A percentile compares a stretch with the other conserved stretches of the same genome.
phyloP scores from a whole-genome alignment of 495 filamentous ascomycete genomes.

The Elasticomyces elasticus region DNA sequence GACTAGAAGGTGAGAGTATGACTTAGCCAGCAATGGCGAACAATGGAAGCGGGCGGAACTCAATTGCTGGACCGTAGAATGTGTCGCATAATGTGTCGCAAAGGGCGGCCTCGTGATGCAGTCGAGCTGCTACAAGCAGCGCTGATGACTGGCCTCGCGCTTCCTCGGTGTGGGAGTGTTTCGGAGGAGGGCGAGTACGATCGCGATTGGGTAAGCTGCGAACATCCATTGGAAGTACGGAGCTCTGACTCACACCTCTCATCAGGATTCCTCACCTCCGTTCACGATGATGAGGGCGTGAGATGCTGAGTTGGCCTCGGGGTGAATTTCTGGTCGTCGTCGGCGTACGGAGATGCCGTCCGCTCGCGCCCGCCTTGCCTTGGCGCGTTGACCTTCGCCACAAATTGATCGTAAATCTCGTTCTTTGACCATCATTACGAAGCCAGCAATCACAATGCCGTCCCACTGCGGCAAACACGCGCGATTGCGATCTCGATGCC shows the following conservation, averaged over 20 bases:
- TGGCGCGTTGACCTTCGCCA: not conserved
- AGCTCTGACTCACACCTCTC: too few relatives aligned
- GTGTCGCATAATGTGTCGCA: not conserved
- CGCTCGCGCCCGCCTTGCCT: too few relatives aligned
- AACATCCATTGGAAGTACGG: too few relatives aligned
- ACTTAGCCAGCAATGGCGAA: conserved; percentile 6
- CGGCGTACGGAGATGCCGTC: too few relatives aligned
- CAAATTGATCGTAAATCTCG: not conserved
- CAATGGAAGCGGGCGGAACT: conserved; percentile 1
- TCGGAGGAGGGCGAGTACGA: too few relatives aligned
- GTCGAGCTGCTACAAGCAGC: not conserved
- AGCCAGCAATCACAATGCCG: not conserved
- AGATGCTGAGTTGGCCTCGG: too few relatives aligned
- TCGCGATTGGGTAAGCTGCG: too few relatives aligned
- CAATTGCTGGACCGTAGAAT: not conserved
- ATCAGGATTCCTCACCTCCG: too few relatives aligned
- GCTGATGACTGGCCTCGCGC: not conserved
- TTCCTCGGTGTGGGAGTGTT: too few relatives aligned
- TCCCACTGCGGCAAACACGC: not conserved
- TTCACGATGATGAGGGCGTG: too few relatives aligned
- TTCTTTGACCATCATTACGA: not conserved
- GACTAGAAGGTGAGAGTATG: not conserved
- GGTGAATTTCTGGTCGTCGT: too few relatives aligned
- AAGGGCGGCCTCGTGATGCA: too few relatives aligned
- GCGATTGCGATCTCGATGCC: not conserved